Conservation (phyloP, 1,284 basidiomycete species). For the Rhodotorula sp. region DNA sequence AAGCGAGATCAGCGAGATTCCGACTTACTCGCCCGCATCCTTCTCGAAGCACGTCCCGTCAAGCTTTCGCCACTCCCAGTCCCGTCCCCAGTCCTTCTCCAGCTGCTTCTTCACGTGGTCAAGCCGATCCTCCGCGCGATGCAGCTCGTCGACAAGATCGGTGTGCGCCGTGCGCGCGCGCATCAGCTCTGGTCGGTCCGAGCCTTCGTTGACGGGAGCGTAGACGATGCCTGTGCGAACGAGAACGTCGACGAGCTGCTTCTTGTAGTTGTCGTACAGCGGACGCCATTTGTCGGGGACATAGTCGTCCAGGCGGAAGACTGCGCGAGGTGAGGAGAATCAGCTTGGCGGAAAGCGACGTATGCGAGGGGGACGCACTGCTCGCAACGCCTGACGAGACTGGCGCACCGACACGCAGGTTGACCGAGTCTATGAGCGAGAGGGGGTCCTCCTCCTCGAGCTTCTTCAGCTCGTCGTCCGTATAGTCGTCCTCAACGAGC, state of each 20-base stretch:
- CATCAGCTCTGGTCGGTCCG: conserved; percentile 44
- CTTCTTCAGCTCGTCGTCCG: conserved; percentile 59
- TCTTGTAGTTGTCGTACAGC: conserved; percentile 68
- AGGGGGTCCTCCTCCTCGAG: conserved; percentile 71
- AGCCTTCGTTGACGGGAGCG: conserved; percentile 2
- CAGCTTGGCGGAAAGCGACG: neutral
- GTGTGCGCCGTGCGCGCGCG: conserved; percentile 57
- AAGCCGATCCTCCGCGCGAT: conserved; percentile 58
- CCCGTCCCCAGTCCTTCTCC: conserved; percentile 67
- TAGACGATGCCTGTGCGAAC: conserved; percentile 63
- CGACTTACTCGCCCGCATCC: conserved; percentile 79
- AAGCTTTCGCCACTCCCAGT: conserved; percentile 95
- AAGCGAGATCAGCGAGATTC: neutral
- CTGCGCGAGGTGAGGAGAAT: conserved; percentile 51
- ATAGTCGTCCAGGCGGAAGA: conserved; percentile 78
- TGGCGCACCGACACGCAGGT: conserved; percentile 23
- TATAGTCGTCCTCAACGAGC: conserved; percentile 46
- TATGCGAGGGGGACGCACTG: conserved; percentile 20
- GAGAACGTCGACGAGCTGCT: conserved; percentile 64
- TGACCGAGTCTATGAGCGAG: conserved; percentile 52
- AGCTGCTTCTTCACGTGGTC: conserved; percentile 55
- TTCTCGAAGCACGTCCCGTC: conserved; percentile 76
- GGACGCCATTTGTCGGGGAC: conserved; percentile 79
- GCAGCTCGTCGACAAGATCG: conserved; percentile 53
- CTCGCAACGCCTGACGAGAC: conserved; percentile 13